Evolutionary conservation across 1,139 yeast species (phyloP).

Genomic region (Scheffersomyces lignicola): DNA sequence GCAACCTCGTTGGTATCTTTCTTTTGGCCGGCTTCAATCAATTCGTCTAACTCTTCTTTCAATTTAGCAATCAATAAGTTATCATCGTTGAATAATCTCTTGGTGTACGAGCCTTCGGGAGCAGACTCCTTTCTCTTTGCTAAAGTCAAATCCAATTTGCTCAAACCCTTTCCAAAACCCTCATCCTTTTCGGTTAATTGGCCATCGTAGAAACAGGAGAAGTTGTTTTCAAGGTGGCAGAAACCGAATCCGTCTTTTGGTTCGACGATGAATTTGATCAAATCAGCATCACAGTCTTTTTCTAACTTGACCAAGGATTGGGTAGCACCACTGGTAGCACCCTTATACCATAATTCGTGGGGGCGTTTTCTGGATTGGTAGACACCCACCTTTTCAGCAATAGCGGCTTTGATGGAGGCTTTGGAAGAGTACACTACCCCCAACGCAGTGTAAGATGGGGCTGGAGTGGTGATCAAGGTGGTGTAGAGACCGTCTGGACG

Average conservation of each 20-base stretch:
- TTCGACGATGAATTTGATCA: slow-evolving; percentile 80
- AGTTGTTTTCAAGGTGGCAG: slow-evolving; percentile 78
- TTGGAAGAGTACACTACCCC: slow-evolving; percentile 91
- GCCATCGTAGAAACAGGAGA: slow-evolving; percentile 67
- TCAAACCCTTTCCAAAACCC: slow-evolving; percentile 62
- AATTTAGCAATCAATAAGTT: slow-evolving; percentile 79
- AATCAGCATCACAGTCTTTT: slow-evolving; percentile 90
- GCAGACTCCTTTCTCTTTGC: slow-evolving; percentile 56
- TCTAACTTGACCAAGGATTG: slow-evolving; percentile 68
- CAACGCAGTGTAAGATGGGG: slow-evolving; percentile 54
- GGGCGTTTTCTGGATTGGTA: slow-evolving; percentile 88
- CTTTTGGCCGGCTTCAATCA: slow-evolving; percentile 71
- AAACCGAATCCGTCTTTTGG: slow-evolving; percentile 79
- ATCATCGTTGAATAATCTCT: slow-evolving; percentile 79
- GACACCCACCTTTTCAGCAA: slow-evolving; percentile 82
- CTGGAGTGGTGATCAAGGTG: slow-evolving; percentile 75
- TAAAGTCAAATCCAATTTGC: slow-evolving; percentile 66
- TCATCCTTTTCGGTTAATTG: slow-evolving; percentile 27
- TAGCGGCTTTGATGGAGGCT: slow-evolving; percentile 79
- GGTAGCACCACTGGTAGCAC: slow-evolving; percentile 92
- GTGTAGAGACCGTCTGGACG: slow-evolving; percentile 84
- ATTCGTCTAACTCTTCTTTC: slow-evolving; percentile 94
- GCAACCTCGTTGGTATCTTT: slow-evolving; percentile 64
- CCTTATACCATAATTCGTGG: slow-evolving; percentile 90
- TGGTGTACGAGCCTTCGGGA: slow-evolving; percentile 91